Conservation (phyloP, 108 stramenopile species). For the Nitzschia sp. region DNA sequence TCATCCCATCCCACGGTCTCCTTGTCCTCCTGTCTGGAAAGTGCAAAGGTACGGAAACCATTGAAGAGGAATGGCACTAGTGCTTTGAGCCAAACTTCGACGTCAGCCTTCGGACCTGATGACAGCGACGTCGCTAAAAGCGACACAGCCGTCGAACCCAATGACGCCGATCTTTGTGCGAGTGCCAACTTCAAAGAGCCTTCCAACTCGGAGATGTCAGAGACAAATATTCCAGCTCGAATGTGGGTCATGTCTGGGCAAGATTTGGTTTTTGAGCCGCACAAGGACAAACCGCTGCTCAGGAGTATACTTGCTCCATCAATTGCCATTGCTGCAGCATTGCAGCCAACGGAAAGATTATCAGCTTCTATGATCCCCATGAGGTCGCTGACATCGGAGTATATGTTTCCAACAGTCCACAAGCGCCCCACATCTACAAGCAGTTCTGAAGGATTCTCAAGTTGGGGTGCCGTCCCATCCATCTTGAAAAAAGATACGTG, state of each 20-base stretch:
- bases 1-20: not conserved
- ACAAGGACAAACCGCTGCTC: slow-evolving; percentile 25
- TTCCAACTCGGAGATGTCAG: slow-evolving; percentile 29
- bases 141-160: slow-evolving; percentile 37
- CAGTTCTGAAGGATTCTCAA: not conserved
- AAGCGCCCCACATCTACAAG: slow-evolving; percentile 47
- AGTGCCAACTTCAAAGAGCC: slow-evolving; percentile 34
- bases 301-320: slow-evolving; percentile 63
- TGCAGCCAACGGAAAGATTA: slow-evolving; percentile 43
- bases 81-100: slow-evolving; percentile 48
- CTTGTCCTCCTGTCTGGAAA: not conserved
- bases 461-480: slow-evolving; percentile 16
- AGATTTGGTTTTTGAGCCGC: slow-evolving; percentile 1
- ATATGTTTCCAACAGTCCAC: slow-evolving; percentile 46
- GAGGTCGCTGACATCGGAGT: slow-evolving; percentile 32
- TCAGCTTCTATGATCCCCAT: slow-evolving; percentile 35
- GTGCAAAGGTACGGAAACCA: slow-evolving; percentile 37
- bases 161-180: slow-evolving; percentile 50
- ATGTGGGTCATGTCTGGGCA: not conserved
- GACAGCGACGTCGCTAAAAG: slow-evolving; percentile 32
- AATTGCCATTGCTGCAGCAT: slow-evolving; percentile 64
- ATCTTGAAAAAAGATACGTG: slow-evolving; percentile 42
- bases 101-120: slow-evolving; percentile 7
- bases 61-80: slow-evolving; percentile 48
- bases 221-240: slow-evolving; percentile 23